These are phyloP conservation scores for Pezicula neosporulosa DNA, from an alignment of 2,329 filamentous ascomycete genomes.

Conservation along the genomic window DNA sequence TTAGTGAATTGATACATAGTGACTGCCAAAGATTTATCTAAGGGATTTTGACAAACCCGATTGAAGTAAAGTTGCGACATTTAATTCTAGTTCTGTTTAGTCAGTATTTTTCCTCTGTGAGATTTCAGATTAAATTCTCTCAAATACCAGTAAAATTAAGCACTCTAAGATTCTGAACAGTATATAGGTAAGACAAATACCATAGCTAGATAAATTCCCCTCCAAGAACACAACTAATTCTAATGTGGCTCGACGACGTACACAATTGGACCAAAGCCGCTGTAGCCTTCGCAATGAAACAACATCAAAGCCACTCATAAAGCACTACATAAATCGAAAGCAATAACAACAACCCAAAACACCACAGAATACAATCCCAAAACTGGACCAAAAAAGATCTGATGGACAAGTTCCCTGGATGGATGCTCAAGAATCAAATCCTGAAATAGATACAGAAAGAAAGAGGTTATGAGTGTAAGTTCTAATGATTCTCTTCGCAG, in stretches of 20 bases:
- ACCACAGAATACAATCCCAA: not conserved
- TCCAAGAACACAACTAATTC: constrained; percentile 2
- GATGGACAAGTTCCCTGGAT: constrained; percentile 4
- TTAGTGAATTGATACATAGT: constrained; percentile 1
- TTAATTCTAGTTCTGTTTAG: too few species aligned
- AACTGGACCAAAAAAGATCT: not conserved
- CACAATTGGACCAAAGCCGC: not conserved
- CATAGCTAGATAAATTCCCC: constrained; percentile 3
- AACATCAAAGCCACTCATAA: too few species aligned
- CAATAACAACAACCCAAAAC: too few species aligned
- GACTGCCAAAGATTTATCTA: not conserved
- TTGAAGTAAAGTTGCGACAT: too few species aligned
- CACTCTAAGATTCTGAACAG: too few species aligned
- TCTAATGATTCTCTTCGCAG: constrained; percentile 3
- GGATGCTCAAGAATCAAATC: constrained; percentile 1
- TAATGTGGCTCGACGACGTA: constrained; percentile 2
- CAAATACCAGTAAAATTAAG: too few species aligned
- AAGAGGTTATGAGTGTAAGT: constrained; percentile 1
- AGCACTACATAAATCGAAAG: too few species aligned
- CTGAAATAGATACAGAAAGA: constrained; percentile 1
- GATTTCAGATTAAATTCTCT: too few species aligned
- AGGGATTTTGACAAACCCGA: not conserved
- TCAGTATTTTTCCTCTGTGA: too few species aligned
- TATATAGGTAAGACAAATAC: constrained; percentile 1
- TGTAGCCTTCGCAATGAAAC: not conserved